Conservation (phyloP, 176 grass and related monocot species). For the Triticum dicoccoides region DNA sequence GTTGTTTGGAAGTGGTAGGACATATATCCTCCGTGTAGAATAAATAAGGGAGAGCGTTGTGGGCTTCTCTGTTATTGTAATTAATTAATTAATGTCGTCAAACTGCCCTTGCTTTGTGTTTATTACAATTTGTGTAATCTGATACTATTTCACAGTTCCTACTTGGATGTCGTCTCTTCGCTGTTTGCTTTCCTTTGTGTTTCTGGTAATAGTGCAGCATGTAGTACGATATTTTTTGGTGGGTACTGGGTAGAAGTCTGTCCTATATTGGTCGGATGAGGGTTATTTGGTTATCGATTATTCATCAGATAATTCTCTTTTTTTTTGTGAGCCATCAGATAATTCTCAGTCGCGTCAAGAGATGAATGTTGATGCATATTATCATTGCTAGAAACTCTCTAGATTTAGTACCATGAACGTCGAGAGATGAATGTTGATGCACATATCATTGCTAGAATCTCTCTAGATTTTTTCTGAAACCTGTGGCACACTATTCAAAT, state of each 20-base stretch:
- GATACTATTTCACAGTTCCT: not conserved
- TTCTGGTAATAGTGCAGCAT: not conserved
- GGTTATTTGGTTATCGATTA: not conserved
- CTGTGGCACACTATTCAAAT: too few relatives aligned
- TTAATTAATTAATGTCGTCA: conserved; percentile 1
- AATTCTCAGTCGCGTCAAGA: not conserved
- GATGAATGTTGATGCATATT: too few relatives aligned
- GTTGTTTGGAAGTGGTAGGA: conserved; percentile 11
- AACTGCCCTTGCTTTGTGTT: not conserved
- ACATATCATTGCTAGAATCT: too few relatives aligned
- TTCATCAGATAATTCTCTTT: not conserved
- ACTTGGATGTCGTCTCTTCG: not conserved
- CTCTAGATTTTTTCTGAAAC: too few relatives aligned
- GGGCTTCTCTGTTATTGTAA: conserved; percentile 19
- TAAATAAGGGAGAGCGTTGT: conserved; percentile 33
- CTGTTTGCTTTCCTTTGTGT: not conserved
- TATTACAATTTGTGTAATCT: not conserved
- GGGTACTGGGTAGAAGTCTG: too few relatives aligned
- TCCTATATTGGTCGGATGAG: not conserved
- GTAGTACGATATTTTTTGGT: too few relatives aligned
- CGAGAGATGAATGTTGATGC: too few relatives aligned
- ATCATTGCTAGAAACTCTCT: too few relatives aligned
- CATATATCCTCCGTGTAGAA: conserved; percentile 19
- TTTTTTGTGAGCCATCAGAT: not conserved
- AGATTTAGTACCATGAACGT: too few relatives aligned